Percentiles rank a stretch among this genome's conserved stretches.
Conservation (phyloP, 257 asterid genomes). For the Nyctanthes arbortristis region DNA sequence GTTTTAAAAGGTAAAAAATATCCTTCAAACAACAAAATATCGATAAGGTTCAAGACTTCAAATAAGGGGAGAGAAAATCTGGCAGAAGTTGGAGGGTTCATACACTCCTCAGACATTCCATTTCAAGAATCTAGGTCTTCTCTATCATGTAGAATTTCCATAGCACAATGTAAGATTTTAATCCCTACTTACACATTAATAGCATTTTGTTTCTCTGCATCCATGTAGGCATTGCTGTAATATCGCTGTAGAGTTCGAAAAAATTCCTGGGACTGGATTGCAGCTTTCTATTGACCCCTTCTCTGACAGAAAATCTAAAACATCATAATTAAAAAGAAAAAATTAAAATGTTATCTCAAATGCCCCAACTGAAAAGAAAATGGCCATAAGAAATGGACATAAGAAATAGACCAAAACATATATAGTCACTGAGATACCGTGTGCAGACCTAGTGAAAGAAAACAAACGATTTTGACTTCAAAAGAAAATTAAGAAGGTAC, state of each 20-base stretch:
- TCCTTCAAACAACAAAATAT: background rate
- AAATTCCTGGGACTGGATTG: slow-evolving; percentile 73
- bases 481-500: background rate
- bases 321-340: background rate
- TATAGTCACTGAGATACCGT: background rate
- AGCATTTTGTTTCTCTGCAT: slow-evolving; percentile 72
- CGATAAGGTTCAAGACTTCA: too few relatives aligned
- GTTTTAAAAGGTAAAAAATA: slow-evolving; percentile 2
- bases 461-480: background rate
- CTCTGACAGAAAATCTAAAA: slow-evolving; percentile 66
- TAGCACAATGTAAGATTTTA: background rate
- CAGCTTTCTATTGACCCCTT: slow-evolving; percentile 83
- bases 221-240: slow-evolving; percentile 76
- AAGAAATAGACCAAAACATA: background rate
- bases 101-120: background rate
- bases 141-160: slow-evolving; percentile 7
- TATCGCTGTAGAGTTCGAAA: slow-evolving; percentile 76
- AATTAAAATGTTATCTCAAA: background rate
- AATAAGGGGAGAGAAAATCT: slow-evolving; percentile 4
- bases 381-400: slow-evolving; percentile 1
- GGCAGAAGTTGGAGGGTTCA: slow-evolving; percentile 5
- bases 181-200: slow-evolving; percentile 61
- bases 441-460: background rate
- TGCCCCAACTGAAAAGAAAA: background rate
- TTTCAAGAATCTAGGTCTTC: background rate